Evolutionary conservation across 805 yeast genomes (phyloP), one percentile per base, ranked within the genome.

Genomic region (Blastobotrys robertii): DNA sequence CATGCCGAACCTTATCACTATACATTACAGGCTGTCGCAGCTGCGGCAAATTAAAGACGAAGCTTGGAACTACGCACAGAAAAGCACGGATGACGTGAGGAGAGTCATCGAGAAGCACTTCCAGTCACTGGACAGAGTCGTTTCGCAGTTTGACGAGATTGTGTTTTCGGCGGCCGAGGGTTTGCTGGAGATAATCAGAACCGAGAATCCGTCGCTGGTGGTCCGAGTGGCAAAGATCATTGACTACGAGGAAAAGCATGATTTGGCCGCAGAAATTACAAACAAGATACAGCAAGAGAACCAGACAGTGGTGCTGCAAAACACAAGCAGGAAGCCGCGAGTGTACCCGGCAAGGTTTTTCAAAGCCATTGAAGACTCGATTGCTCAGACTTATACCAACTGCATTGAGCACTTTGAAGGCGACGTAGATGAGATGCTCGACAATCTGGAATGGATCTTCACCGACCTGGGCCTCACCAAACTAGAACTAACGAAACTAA

Each of bases 41-140:
- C 74, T 85, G 13, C 70, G 94, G 41, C 90, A 86, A 60, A 77
- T 88, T 51, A 76, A 72, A 49, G 97, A 90, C 50, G 83, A 81
- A 56, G 70, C 88, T 42, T 69, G 69, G 44, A 64, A 61, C n/a
- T 70, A 81, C 60, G 70, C 84, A 29, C 63, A 46, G 55, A 59
- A 64, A 8, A 65, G 74, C 1, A 66, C 79, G 1, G 79, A 75
- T 29, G 95, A 88, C 58, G 76, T 80, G 11, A 73, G 76, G 50
- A 69, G 81, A 34, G 80, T 85, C 6, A 74, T 83, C n/a, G 58
- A 62, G 32, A 75, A 75, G 48, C 72, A 82, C 28, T 70, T 77
- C 22, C 55, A 65, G 5, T 76, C 79, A 1, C 59, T 80, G 41
- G 68, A 64, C 42, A 62, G 56, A 2, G 60, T 79, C 2, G 66